Conservation (phyloP, 2,329 filamentous ascomycete species). For the Fusarium robinianum region DNA sequence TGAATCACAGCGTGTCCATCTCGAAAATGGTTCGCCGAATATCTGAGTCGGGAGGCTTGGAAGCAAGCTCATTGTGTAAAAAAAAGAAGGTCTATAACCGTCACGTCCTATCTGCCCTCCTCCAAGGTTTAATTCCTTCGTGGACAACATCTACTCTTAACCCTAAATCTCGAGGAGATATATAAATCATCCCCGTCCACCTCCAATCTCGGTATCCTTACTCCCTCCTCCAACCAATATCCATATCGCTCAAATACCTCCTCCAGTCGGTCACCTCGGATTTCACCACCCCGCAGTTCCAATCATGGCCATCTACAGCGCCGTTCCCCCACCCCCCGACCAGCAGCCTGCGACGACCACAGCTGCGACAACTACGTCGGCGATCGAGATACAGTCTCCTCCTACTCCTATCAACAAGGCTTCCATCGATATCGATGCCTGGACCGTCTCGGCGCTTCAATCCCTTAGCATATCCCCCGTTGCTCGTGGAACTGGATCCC, state of each 20-base stretch:
- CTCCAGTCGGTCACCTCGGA: no score
- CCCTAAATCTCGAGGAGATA: no score
- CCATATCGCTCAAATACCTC: no score
- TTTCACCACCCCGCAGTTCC: conserved; percentile 12
- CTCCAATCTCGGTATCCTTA: neutral
- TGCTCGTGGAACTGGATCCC: conserved; percentile 63
- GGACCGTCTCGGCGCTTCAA: conserved; percentile 64
- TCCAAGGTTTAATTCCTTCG: no score
- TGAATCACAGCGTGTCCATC: conserved; percentile 34
- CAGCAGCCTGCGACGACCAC: conserved; percentile 31
- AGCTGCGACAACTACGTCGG: conserved; percentile 25
- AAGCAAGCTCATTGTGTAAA: no score
- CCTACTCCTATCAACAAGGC: conserved; percentile 34
- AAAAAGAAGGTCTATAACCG: no score
- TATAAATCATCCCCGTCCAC: no score
- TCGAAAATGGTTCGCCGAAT: conserved; percentile 20
- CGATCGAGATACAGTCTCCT: conserved; percentile 24
- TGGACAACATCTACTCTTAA: no score
- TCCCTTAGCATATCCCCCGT: conserved; percentile 59
- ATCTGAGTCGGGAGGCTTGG: no score
- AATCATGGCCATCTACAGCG: conserved; percentile 57
- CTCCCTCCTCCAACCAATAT: conserved; percentile 7
- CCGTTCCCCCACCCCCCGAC: conserved; percentile 55
- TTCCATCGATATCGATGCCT: conserved; percentile 65
- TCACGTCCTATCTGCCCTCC: conserved; percentile 9